Base-by-base conservation (phyloP, 2,329 filamentous ascomycete species). In the Huntiella omanensis region DNA sequence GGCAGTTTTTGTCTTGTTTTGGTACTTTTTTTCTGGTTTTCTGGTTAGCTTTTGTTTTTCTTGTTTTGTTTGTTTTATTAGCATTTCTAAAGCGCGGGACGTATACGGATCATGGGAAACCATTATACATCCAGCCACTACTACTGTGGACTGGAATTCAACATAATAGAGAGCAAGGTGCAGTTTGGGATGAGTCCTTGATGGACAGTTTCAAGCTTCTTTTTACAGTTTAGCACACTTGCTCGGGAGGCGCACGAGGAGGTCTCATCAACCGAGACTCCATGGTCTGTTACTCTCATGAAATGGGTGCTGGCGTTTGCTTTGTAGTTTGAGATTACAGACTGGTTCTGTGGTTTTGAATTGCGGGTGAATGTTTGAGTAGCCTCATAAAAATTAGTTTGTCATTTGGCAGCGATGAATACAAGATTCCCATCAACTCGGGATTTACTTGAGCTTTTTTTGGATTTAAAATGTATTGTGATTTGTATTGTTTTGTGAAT, bases 201-300 rank as follows among this genome's bases (percentile, higher is more conserved):
- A 43, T 32, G 46, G 19, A 28, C 22, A 28, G 7, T 28, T 8
- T 28, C 6, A 28, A 28, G 22, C 22, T 28, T 28, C 22, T 28
- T 28, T 28, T 28, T 28, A 28, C 6, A 28, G 22, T 28, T 28
- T 28, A 28, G 22, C 22, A 28, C 22, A 28, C 22, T 40, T 41
- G 48, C 39, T 43, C 34, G 38, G 48, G 49, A 50, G 45, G 47
- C 47, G 50, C 51, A 51, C 50, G 45, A 44, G 49, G 49, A 50
- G 49, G 41, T 45, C 49, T 49, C 51, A 52, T 52, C 49, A 52
- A 52, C 51, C 51, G 49, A 49, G 49, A 46, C 47, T 48, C 49
- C 51, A 48, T 51, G 48, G 48, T 49, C 48, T 49, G 44, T 49
- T 49, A 49, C 48, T 49, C 48, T 46, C 48, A 47, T 34, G 48